Evolutionary conservation across 371 early-diverging fungal genomes (phyloP), one percentile per base, ranked within the genome.

Genomic region (Dichotomocladium elegans): DNA sequence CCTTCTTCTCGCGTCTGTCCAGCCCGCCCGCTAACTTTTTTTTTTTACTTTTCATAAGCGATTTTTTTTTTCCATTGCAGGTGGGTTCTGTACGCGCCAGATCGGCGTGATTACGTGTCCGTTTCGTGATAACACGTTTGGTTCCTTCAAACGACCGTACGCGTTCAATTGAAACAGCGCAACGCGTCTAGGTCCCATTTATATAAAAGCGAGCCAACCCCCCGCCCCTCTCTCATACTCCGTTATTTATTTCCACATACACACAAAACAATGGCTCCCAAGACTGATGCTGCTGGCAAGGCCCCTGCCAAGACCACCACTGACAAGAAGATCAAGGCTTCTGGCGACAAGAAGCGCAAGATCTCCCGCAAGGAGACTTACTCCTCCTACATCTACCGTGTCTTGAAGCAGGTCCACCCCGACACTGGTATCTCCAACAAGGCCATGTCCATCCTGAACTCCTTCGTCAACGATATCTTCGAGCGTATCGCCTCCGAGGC

Each of bases 401-500:
- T 92, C 61, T 74, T 93, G 66, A 89, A 89, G 80, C 94, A 93
- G 74, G 92, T 92, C 56, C 93, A 92, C 85, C 93, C 93, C 67
- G 93, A 95, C 70, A 92, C 92, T 56, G 95, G 95, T 79, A 93
- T 96, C 82, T 93, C 94, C 79, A 93, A 92, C 93, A 94, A 94
- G 88, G 95, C 95, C 83, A 96, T 96, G 97, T 89, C 90, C 58
- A 95, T 96, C 79, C 81, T 96, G 78, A 95, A 96, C 94, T 94
- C 94, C 44, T 96, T 96, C 70, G 95, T 96, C 70, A 90, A 92
- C 79, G 97, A 96, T 70, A 94, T 96, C 79, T 96, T 95, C 68
- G 94, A 93, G 74, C 91, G 94, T 28, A 89, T 94, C 55, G 88
- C 85, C 53, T 70, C 70, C 46, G 91, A 91, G 80, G 89, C 91